Conservation (phyloP, 306 rosid genomes). For the Dicorynia guianensis region DNA sequence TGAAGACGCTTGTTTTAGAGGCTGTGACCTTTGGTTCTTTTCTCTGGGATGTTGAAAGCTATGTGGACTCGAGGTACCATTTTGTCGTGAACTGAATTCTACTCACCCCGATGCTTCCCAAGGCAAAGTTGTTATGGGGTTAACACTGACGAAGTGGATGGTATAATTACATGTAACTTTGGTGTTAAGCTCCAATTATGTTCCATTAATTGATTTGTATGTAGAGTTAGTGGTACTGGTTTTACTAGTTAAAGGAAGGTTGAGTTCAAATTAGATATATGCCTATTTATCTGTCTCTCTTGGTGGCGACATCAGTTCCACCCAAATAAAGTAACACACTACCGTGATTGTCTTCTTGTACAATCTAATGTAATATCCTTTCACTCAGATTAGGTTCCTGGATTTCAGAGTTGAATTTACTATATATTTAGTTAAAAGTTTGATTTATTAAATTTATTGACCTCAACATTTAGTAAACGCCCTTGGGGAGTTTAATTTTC, state of each 20-base stretch:
- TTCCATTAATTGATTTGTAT: constrained; percentile 44
- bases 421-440: too few species aligned
- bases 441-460: too few species aligned
- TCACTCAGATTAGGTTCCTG: too few species aligned
- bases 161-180: constrained; percentile 38
- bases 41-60: constrained; percentile 95
- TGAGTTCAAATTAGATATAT: constrained; percentile 6
- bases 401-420: too few species aligned
- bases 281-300: constrained; percentile 9
- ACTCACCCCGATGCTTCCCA: constrained; percentile 21
- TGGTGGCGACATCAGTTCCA: constrained; percentile 4
- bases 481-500: too few species aligned
- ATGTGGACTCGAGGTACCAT: constrained; percentile 89
- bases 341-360: too few species aligned
- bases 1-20: constrained; percentile 84
- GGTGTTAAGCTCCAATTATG: constrained; percentile 12
- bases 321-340: too few species aligned
- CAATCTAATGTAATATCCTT: too few species aligned
- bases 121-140: constrained; percentile 19
- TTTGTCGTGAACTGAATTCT: constrained; percentile 66
- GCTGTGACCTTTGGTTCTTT: constrained; percentile 93
- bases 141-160: constrained; percentile 33
- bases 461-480: too few species aligned
- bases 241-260: not conserved
- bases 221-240: constrained; percentile 30